Percentiles rank a stretch among this genome's conserved stretches.
These are phyloP conservation scores for Gaultheria prostrata DNA, from an alignment of 148 eudicot genomes.

Conservation along the genomic window DNA sequence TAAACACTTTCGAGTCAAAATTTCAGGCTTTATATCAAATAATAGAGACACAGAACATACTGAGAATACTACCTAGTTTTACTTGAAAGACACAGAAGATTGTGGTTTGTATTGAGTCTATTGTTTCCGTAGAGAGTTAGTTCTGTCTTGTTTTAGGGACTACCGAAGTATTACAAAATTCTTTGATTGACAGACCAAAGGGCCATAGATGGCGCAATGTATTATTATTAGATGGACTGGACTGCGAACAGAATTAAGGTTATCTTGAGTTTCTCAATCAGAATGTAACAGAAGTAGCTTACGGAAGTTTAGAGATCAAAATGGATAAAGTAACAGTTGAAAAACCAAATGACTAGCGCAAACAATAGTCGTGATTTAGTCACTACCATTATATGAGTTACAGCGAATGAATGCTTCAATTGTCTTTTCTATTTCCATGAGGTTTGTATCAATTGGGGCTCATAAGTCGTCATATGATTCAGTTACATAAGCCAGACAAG, in stretches of 20 bases:
- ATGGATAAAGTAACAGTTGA: not conserved
- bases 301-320: not conserved
- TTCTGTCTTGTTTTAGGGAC: not conserved
- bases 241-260: not conserved
- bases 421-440: not conserved
- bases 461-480: not conserved
- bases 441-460: not conserved
- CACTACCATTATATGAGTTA: not conserved
- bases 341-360: not conserved
- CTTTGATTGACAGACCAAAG: not conserved
- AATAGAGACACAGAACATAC: not conserved
- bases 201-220: not conserved
- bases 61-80: not conserved
- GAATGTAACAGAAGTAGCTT: not conserved
- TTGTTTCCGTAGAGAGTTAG: not conserved
- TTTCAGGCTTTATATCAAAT: not conserved
- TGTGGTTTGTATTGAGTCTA: not conserved
- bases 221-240: not conserved
- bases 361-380: not conserved
- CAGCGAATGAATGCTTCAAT: not conserved
- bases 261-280: not conserved
- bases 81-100: not conserved
- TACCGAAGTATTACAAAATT: not conserved
- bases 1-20: not conserved
- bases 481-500: not conserved